Percentiles rank a stretch among this genome's conserved stretches.
These are phyloP conservation scores for Termitomyces sp. DNA, from an alignment of 768 basidiomycete species.

Conservation along the genomic window DNA sequence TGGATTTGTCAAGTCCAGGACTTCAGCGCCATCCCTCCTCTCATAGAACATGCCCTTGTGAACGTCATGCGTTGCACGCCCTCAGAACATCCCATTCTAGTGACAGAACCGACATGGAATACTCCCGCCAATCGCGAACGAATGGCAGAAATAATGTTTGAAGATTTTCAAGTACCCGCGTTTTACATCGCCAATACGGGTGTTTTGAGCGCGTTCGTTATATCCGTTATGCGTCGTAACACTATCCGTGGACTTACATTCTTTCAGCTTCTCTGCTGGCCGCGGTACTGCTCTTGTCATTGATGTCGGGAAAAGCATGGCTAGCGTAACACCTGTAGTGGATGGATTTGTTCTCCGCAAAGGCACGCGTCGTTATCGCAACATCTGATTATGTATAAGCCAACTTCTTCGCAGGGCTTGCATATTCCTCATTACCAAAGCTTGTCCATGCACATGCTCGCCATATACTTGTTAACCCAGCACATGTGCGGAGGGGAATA, in stretches of 20 bases:
- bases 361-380: conserved; percentile 40
- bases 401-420: conserved; percentile 52
- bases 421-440: conserved; percentile 68
- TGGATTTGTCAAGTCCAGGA: conserved; percentile 50
- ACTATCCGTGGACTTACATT: not conserved
- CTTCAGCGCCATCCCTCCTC: conserved; percentile 65
- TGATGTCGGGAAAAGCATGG: conserved; percentile 86
- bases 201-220: conserved; percentile 82
- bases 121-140: conserved; percentile 87
- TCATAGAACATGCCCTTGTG: conserved; percentile 70
- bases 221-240: not conserved
- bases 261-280: conserved; percentile 84
- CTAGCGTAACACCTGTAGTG: conserved; percentile 91
- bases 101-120: conserved; percentile 98
- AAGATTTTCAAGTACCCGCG: conserved; percentile 90
- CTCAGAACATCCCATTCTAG: conserved; percentile 84
- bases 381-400: not conserved
- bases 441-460: conserved; percentile 79
- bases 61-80: conserved; percentile 75
- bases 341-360: conserved; percentile 97
- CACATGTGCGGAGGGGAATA: conserved; percentile 47
- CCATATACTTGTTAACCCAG: conserved; percentile 53
- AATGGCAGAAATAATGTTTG: conserved; percentile 97
- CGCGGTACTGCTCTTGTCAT: conserved; percentile 96
- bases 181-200: conserved; percentile 96